Conservation (phyloP, 2,329 filamentous ascomycete species). For the Clathrospora elynae region DNA sequence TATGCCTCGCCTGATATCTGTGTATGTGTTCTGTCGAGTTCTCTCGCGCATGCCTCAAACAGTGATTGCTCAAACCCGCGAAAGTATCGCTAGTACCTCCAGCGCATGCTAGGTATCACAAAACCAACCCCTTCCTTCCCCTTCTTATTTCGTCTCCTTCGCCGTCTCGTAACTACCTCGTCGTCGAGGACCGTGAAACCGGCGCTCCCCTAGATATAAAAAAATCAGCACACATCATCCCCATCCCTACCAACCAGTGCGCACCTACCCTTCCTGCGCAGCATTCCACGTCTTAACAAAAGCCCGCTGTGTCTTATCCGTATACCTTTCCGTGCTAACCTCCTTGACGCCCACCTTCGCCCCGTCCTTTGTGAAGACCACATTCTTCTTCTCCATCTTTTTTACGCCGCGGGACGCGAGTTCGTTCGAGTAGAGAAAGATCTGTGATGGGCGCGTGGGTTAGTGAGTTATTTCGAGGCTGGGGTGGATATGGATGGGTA, state of each 20-base stretch:
- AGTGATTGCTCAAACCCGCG: background rate
- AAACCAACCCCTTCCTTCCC: too few species aligned
- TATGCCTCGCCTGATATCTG: background rate
- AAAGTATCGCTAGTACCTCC: background rate
- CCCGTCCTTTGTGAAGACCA: constrained; percentile 76
- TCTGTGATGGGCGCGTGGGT: constrained; percentile 37
- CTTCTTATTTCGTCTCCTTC: background rate
- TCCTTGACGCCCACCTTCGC: constrained; percentile 73
- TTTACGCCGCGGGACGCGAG: constrained; percentile 69
- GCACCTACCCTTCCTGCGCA: constrained; percentile 35
- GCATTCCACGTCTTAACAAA: constrained; percentile 59
- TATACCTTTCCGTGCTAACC: constrained; percentile 69
- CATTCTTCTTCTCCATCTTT: constrained; percentile 76
- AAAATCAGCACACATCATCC: constrained; percentile 1
- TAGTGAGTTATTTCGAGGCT: constrained; percentile 6
- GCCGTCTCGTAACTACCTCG: constrained; percentile 1
- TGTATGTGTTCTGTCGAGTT: background rate
- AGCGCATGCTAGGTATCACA: constrained; percentile 1
- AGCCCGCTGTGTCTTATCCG: constrained; percentile 71
- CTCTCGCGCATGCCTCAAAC: background rate
- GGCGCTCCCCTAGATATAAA: background rate
- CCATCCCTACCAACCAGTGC: background rate
- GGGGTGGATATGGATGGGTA: too few species aligned
- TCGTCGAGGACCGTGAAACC: background rate
- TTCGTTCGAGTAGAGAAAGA: constrained; percentile 70